Percentiles rank a stretch among this genome's conserved stretches.
phyloP scores from a whole-genome alignment of 768 basidiomycete species.

The Amyloporia xantha region DNA sequence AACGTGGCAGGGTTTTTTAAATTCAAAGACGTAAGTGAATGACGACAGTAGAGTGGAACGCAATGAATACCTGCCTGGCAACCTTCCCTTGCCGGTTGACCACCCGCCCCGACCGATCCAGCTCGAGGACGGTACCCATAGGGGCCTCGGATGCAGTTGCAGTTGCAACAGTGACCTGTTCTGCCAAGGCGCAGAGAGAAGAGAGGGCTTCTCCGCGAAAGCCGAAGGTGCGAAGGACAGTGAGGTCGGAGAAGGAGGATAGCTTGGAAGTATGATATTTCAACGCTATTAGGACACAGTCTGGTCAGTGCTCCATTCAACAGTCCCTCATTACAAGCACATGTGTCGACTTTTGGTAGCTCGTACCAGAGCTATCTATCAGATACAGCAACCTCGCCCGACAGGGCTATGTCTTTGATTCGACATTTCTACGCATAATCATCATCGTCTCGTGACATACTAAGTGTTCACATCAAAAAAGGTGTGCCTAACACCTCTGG shows the following conservation, averaged over 20 bases:
- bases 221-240: slow-evolving; percentile 74
- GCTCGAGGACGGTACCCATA: slow-evolving; percentile 71
- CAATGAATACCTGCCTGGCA: slow-evolving; percentile 61
- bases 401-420: no score
- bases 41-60: background rate
- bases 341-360: no score
- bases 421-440: no score
- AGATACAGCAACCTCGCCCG: no score
- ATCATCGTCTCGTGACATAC: no score
- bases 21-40: background rate
- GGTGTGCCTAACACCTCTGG: background rate
- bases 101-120: slow-evolving; percentile 61
- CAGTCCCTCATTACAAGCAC: no score
- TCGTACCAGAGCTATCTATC: no score
- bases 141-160: slow-evolving; percentile 66
- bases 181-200: slow-evolving; percentile 81
- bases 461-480: no score
- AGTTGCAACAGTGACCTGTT: slow-evolving; percentile 64
- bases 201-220: slow-evolving; percentile 96
- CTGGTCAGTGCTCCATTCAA: background rate
- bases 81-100: slow-evolving; percentile 45
- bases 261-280: slow-evolving; percentile 96
- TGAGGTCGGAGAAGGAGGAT: slow-evolving; percentile 64
- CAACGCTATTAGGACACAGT: slow-evolving; percentile 58
- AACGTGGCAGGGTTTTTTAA: background rate